Base-by-base conservation (phyloP, 78 protist species). In the Planoprotostelium fungivorum region DNA sequence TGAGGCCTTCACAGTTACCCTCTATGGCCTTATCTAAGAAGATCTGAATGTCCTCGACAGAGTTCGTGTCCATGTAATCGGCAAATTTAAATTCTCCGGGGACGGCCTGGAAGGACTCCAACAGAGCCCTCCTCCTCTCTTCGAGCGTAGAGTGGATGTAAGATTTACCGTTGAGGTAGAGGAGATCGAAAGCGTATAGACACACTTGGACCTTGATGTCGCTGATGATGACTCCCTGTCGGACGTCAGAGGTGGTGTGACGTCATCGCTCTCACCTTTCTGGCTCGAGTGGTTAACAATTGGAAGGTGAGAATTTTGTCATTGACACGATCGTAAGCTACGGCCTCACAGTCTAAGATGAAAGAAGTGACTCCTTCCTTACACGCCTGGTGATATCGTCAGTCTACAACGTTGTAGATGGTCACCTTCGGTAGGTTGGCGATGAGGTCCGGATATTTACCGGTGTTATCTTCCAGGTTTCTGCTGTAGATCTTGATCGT, bases 151-250 rank as follows among this genome's bases (percentile, higher is more conserved):
- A 85, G 63, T 94, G 94, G 29, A 96, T 85, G 5, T 93, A 63
- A 1, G 89, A 86, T 84, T 94, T 38, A 34, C 99, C 99, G 89
- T 99, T 97, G 87, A 96, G 85, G 73, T 89, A 98, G 87, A 99
- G 95, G 83, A 97, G 34, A 87, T 99, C 99, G 91, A 99, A 99
- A 28, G 98, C 99, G 92, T 91, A 98, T n/a, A 99, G 93, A 63
- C 97, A 93, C 37, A 98, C 99, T 36, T 95, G 97, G 1, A 98
- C 95, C 35, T 84, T 90, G 84, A 98, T 63, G 25, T 91, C 95
- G 1, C 34, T 94, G 5, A 63, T 37, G 16, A 86, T 35, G 1
- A 93, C 98, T 34, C 95, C 94, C 93, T 97, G 38, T 1, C 5
- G 89, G 0, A 29, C 0, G 86, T 35, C 1, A 83, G 86, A 85